A percentile compares a stretch with the other conserved stretches of the same genome.
Conservation (phyloP, 2,329 filamentous ascomycete species). For the Daldinia sp. region DNA sequence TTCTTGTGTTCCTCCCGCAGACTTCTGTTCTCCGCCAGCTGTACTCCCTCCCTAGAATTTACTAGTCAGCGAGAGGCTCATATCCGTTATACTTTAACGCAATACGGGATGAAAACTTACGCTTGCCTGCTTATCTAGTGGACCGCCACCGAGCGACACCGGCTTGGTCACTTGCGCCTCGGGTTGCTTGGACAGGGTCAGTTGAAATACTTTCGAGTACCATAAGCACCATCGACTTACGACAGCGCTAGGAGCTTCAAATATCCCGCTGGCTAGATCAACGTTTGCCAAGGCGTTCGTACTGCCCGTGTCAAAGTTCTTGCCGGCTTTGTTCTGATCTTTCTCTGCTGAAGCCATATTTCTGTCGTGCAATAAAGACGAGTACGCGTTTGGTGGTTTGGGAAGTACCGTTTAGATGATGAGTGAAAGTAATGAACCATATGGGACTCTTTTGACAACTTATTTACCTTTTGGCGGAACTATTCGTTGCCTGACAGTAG, state of each 20-base stretch:
- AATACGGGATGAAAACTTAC: slow-evolving; percentile 2
- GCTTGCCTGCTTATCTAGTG: slow-evolving; percentile 22
- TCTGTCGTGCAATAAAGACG: not conserved
- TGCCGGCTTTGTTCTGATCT: slow-evolving; percentile 23
- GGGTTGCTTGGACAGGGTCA: slow-evolving; percentile 16
- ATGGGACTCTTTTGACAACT: not conserved
- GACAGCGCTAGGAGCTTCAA: slow-evolving; percentile 22
- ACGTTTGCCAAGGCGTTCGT: slow-evolving; percentile 21
- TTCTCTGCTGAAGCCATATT: slow-evolving; percentile 20
- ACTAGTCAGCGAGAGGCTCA: not conserved
- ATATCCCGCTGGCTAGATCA: slow-evolving; percentile 32
- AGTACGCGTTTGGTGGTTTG: not conserved
- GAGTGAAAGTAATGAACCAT: not conserved
- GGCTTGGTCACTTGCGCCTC: slow-evolving; percentile 18
- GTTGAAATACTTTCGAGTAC: not conserved
- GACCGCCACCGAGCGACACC: slow-evolving; percentile 8
- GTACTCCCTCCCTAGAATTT: slow-evolving; percentile 6
- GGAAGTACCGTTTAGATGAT: not conserved
- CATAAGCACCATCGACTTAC: slow-evolving; percentile 12
- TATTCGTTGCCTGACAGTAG: slow-evolving; percentile 5
- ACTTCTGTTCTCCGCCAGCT: slow-evolving; percentile 1
- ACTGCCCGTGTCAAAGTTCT: slow-evolving; percentile 48
- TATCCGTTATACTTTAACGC: not conserved
- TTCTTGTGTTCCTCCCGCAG: slow-evolving; percentile 5
- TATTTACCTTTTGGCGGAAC: not conserved